Evolutionary conservation across 208 protist species (phyloP).

Genomic region (Trypanosoma caninum): DNA sequence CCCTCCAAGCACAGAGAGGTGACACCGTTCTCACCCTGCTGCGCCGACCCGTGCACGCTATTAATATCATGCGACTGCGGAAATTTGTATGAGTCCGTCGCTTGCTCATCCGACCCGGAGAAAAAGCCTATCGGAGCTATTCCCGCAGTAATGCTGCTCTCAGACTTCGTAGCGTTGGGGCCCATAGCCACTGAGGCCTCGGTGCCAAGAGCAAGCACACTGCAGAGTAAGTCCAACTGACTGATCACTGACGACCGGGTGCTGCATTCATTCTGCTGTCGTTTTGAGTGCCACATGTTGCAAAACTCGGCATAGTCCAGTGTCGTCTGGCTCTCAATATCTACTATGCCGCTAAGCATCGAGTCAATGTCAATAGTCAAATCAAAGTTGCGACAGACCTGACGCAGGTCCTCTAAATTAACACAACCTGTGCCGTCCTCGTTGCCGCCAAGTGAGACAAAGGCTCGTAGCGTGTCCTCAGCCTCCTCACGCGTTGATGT

Average conservation of each 20-base stretch:
- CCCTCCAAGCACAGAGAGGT: conserved; percentile 34
- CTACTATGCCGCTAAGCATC: conserved; percentile 43
- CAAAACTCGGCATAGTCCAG: conserved; percentile 76
- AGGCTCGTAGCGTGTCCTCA: conserved; percentile 70
- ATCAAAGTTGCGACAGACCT: conserved; percentile 57
- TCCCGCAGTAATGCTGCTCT: not conserved
- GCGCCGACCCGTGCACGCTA: too few relatives aligned
- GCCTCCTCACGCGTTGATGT: conserved; percentile 24
- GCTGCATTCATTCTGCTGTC: not conserved
- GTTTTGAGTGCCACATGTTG: conserved; percentile 35
- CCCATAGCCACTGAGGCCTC: not conserved
- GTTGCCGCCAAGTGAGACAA: conserved; percentile 73
- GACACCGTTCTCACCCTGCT: not conserved
- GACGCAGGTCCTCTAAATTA: conserved; percentile 34
- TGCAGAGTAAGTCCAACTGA: not conserved
- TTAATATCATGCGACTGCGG: not conserved
- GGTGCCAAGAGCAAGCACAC: not conserved
- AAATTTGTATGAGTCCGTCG: conserved; percentile 4
- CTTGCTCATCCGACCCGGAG: not conserved
- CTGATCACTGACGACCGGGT: not conserved
- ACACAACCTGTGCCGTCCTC: conserved; percentile 69
- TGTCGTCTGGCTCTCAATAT: conserved; percentile 46
- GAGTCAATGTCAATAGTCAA: conserved; percentile 79
- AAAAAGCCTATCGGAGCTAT: too few relatives aligned
- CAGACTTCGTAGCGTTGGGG: not conserved